Evolutionary conservation across 2,329 filamentous ascomycete species (phyloP), one percentile per base, ranked within the genome.

Genomic region (Teratosphaeria zuluensis): DNA sequence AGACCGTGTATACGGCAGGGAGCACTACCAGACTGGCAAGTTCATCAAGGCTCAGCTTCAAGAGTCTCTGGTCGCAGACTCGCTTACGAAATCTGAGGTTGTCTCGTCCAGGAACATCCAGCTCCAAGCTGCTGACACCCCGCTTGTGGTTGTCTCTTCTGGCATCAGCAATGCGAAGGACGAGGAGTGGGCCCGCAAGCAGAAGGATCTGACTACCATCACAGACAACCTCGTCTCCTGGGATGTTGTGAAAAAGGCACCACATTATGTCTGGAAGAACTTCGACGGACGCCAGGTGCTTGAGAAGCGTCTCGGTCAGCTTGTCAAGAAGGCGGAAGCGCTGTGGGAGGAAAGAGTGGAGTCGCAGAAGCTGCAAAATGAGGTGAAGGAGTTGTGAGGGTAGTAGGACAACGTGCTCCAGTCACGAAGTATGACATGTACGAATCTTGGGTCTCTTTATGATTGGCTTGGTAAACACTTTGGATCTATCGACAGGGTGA

Each of bases 21-120:
- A 85, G 4, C 84, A 90, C 0, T 87, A 90, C 69, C 90, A 95
- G 73, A 81, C 80, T 28, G 89, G 89, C 61, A 95, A 92, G 72
- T 87, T 84, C 71, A 87, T 96, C 73, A 96, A 95, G 72, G 88
- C 91, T 4, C 89, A 92, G 74, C 79, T 99, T 58, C 94, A 99
- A 74, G 94, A 99, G 76, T 92, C 87, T 64, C 80, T 97, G 0
- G 90, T 96, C 33, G 92, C 92, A 0, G 83, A 86, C 64, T 90
- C 89, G 0, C 84, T 97, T 65, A 90, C 90, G 14, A 87, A 86
- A 72, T 89, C 89, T 35, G 94, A 99, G 68, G 85, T 95, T 19
- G 78, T 81, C 52, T 88, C 86, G 60, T 90, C 90, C 59, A 80
- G 88, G 24, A 85, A 86, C 53, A 94, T 97, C 56, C 90, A 96